phyloP scores from a whole-genome alignment of 2,329 filamentous ascomycete genomes.

The Neoascochyta sp. region DNA sequence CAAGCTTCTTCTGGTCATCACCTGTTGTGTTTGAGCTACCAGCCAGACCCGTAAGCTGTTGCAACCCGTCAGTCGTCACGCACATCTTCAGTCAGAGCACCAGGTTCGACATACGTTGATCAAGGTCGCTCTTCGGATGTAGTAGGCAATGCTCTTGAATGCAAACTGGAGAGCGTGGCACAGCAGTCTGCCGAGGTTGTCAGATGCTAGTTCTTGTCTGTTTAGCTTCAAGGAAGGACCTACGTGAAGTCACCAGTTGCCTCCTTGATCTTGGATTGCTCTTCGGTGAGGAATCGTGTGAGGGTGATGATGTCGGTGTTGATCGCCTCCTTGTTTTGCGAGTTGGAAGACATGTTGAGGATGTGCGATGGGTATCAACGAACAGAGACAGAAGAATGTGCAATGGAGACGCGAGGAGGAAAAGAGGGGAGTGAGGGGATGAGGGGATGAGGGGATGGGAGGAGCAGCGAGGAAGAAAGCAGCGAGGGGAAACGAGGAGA shows the following conservation, averaged over 20 bases:
- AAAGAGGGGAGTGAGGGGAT: constrained; percentile 4
- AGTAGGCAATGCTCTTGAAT: constrained; percentile 99
- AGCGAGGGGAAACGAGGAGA: constrained; percentile 3
- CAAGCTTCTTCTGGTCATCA: constrained; percentile 99
- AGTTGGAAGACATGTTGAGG: constrained; percentile 38
- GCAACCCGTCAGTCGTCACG: constrained; percentile 14
- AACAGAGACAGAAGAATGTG: background rate
- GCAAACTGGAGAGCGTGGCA: constrained; percentile 98
- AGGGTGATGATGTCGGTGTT: constrained; percentile 96
- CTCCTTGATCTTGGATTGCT: constrained; percentile 88
- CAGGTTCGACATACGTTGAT: constrained; percentile 61
- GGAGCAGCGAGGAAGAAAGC: constrained; percentile 5
- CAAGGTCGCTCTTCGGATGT: constrained; percentile 91
- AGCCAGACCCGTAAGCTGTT: constrained; percentile 77
- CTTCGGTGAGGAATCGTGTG: constrained; percentile 92
- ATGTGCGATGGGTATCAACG: background rate
- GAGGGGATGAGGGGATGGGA: constrained; percentile 3
- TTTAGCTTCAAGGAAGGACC: constrained; percentile 39
- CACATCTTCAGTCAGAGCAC: background rate
- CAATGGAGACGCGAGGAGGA: background rate
- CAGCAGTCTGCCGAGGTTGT: constrained; percentile 62
- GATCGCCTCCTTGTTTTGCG: constrained; percentile 66
- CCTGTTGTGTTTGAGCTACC: constrained; percentile 93
- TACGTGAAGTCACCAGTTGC: constrained; percentile 99
- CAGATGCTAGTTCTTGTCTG: background rate